These are phyloP conservation scores for Solanum pennellii DNA, from an alignment of 257 asterid genomes.

Conservation along the genomic window DNA sequence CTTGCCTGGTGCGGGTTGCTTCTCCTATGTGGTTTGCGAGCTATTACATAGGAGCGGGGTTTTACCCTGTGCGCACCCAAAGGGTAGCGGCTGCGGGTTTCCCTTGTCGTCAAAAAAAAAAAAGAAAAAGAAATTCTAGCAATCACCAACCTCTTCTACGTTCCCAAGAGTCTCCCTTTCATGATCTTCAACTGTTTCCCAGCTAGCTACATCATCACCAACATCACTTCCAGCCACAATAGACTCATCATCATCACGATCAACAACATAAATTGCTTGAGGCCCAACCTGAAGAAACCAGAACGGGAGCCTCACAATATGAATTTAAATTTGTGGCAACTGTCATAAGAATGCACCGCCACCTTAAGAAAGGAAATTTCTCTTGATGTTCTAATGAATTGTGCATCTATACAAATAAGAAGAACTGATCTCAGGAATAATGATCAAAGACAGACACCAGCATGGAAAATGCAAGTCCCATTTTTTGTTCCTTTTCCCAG, in stretches of 20 bases:
- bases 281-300: constrained; percentile 77
- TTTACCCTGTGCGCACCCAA: too few relatives aligned
- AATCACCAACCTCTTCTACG: constrained; percentile 47
- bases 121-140: background rate
- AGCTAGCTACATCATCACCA: constrained; percentile 87
- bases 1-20: too few relatives aligned
- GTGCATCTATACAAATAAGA: background rate
- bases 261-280: constrained; percentile 98
- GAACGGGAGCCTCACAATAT: background rate
- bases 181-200: constrained; percentile 98
- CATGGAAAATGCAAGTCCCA: background rate
- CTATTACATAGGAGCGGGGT: too few relatives aligned
- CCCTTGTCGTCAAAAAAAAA: too few relatives aligned
- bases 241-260: constrained; percentile 96
- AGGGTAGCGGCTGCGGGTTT: too few relatives aligned
- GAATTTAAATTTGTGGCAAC: background rate
- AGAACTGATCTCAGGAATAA: background rate
- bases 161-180: constrained; percentile 36
- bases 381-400: background rate
- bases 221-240: constrained; percentile 73
- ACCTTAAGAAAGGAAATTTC: background rate
- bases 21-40: too few relatives aligned
- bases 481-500: background rate
- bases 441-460: background rate
- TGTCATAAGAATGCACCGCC: background rate